Percentiles rank a stretch among this genome's conserved stretches.
Evolutionary conservation across 257 asterid species (phyloP).

Genomic region (Solanum appendiculatum): DNA sequence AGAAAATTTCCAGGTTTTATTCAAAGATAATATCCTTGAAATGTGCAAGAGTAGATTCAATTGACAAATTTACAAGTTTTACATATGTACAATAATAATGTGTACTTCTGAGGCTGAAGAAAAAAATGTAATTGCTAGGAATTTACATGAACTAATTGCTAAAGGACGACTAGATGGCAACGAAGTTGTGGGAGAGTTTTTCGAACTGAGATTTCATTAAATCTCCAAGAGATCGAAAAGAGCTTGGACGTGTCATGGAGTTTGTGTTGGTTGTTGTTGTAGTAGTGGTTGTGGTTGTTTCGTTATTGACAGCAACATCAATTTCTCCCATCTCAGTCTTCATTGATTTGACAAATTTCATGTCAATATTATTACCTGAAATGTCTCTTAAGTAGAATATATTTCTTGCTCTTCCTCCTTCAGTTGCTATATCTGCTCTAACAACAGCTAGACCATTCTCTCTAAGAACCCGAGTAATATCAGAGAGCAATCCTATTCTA

Average conservation of each 20-base stretch:
- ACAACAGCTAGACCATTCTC: constrained; percentile 48
- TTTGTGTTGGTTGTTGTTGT: constrained; percentile 13
- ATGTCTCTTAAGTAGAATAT: constrained; percentile 71
- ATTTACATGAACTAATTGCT: constrained; percentile 1
- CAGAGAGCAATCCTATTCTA: constrained; percentile 69
- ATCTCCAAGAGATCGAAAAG: not conserved
- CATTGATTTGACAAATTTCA: constrained; percentile 43
- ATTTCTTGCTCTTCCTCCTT: constrained; percentile 10
- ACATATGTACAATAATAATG: not conserved
- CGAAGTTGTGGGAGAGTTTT: not conserved
- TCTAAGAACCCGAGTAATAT: constrained; percentile 62
- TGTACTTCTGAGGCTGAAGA: not conserved
- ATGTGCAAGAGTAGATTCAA: not conserved
- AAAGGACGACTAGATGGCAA: not conserved
- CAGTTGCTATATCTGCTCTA: constrained; percentile 6
- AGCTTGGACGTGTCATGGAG: constrained; percentile 11
- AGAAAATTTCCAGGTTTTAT: not conserved
- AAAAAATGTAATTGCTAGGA: not conserved
- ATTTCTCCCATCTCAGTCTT: constrained; percentile 63
- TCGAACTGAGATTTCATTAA: constrained; percentile 3
- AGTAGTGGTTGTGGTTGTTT: constrained; percentile 29
- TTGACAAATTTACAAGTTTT: not conserved
- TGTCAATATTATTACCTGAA: constrained; percentile 55
- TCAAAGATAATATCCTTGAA: not conserved
- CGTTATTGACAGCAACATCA: constrained; percentile 19